Base-by-base conservation (phyloP, 2,329 filamentous ascomycete species). In the Ceratocystis harringtonii region DNA sequence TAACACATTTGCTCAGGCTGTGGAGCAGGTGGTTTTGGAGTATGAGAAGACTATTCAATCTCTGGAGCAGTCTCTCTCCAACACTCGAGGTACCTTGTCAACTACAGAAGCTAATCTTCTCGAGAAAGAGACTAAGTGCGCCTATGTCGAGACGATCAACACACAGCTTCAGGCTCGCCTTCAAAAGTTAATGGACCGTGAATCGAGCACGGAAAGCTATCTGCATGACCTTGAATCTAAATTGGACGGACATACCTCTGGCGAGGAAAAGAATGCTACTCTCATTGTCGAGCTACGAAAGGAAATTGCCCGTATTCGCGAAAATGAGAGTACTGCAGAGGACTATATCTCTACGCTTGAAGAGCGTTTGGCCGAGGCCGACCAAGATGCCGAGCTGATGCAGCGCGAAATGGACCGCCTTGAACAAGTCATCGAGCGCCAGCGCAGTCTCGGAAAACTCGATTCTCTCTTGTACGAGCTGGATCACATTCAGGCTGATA, bases 41-140 rank as follows among this genome's bases (percentile, higher is more conserved):
- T 99, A 99, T 73, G 95, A 99, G 74, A 97, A 95, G 80, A 99
- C 95, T 0, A 99, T 99, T 62, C 92, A 97, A 74, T 88, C 84
- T 64, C 81, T 99, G 17, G 94, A 99, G 75, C 86, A 91, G 62
- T 96, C 92, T 1, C 82, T 99, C 15, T 92, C 92, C 0, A 94
- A 85, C 71, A 97, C 94, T 1, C 84, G 94, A 66, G 81, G 88
- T 43, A 90, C 89, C 0, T 79, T 99, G 32, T 88, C 94, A 10
- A 87, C 79, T 69, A 92, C 89, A 0, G 95, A 99, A 74, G 94
- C 91, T 65, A 87, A 79, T 66, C 79, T 99, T 28, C 80, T 97
- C 2, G 95, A 99, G 74, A 94, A 89, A 73, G 94, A 99, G 76
- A 94, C 90, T 12, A 95, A 90, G 72, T 92, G 91, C 71, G 90